Evolutionary conservation across 352 stramenopile species (phyloP).

Genomic region (Phytophthora kernoviae): DNA sequence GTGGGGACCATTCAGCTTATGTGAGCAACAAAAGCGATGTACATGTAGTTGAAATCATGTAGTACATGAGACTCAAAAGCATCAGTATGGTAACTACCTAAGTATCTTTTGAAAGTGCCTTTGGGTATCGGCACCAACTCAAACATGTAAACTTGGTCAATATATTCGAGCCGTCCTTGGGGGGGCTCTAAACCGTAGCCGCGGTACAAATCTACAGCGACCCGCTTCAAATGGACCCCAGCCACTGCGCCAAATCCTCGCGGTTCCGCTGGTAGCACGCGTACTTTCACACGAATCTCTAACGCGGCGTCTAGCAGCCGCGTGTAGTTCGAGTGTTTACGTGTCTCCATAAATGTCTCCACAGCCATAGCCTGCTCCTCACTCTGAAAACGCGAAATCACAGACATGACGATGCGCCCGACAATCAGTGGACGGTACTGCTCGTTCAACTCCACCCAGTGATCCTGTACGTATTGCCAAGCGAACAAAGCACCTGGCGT

Average conservation of each 20-base stretch:
- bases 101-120: too few species aligned
- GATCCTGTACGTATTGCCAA: slow-evolving; percentile 77
- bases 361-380: slow-evolving; percentile 57
- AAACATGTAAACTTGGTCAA: too few species aligned
- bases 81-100: too few species aligned
- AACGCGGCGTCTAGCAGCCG: slow-evolving; percentile 67
- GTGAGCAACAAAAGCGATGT: too few species aligned
- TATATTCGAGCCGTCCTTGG: too few species aligned
- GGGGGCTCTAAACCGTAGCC: too few species aligned
- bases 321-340: slow-evolving; percentile 74
- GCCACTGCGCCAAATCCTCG: slow-evolving; percentile 61
- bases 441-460: slow-evolving; percentile 71
- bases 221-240: slow-evolving; percentile 25
- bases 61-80: too few species aligned
- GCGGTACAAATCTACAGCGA: background rate
- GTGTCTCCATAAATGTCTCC: slow-evolving; percentile 61
- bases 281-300: slow-evolving; percentile 79
- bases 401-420: slow-evolving; percentile 68
- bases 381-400: slow-evolving; percentile 70
- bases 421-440: slow-evolving; percentile 68
- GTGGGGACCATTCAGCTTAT: too few species aligned
- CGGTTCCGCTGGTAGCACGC: slow-evolving; percentile 65
- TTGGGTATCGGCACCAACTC: too few species aligned
- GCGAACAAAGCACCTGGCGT: slow-evolving; percentile 49
- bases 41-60: too few species aligned